These are phyloP conservation scores for Peronospora farinosa DNA, from an alignment of 352 stramenopile species.

Conservation along the genomic window DNA sequence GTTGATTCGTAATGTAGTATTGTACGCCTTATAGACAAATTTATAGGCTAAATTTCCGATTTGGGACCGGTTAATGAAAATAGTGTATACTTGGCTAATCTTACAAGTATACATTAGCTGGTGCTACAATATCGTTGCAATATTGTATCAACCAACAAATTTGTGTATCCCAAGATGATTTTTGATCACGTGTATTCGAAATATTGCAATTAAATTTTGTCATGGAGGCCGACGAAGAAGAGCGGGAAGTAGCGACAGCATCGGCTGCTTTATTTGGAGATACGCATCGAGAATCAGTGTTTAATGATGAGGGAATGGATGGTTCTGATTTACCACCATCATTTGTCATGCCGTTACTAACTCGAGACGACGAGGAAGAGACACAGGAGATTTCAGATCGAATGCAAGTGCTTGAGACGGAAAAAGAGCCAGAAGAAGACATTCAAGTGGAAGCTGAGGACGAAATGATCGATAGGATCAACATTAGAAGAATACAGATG, in stretches of 20 bases:
- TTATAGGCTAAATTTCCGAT: too few species aligned
- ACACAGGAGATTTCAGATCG: not conserved
- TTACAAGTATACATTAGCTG: too few species aligned
- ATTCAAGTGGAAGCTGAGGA: not conserved
- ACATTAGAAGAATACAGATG: not conserved
- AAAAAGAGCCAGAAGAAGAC: slow-evolving; percentile 3
- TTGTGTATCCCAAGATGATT: too few species aligned
- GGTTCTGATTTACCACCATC: slow-evolving; percentile 35
- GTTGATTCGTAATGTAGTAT: not conserved
- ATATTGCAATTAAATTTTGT: not conserved
- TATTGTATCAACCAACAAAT: too few species aligned
- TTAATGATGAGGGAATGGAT: slow-evolving; percentile 52
- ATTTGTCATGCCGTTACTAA: slow-evolving; percentile 43
- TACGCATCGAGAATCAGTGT: slow-evolving; percentile 32
- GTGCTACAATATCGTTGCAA: too few species aligned
- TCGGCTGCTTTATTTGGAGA: slow-evolving; percentile 48
- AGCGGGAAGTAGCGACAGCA: slow-evolving; percentile 41
- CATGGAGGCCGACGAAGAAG: slow-evolving; percentile 36
- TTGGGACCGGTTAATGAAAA: not conserved
- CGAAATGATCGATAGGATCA: not conserved
- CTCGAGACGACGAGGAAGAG: slow-evolving; percentile 19
- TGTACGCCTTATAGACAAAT: too few species aligned
- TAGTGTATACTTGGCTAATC: too few species aligned
- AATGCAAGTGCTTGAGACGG: not conserved
- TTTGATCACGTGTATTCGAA: too few species aligned